phyloP scores from a whole-genome alignment of 331 rosid species.

The Cucumis variabilis region DNA sequence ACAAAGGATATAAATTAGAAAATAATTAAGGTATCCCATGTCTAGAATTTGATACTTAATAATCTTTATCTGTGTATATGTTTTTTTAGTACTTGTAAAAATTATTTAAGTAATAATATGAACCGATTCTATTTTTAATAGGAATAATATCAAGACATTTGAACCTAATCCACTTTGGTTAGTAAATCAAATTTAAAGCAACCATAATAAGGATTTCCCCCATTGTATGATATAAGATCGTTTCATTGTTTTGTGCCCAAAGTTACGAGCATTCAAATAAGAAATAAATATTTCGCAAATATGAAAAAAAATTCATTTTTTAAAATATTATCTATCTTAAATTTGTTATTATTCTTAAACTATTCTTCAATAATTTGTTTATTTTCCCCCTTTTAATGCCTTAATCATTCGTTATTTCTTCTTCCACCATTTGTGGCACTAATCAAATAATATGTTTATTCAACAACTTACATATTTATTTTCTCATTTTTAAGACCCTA shows the following conservation, averaged over 20 bases:
- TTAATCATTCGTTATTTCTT: too few species aligned
- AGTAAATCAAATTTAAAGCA: background rate
- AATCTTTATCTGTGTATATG: background rate
- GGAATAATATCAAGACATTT: background rate
- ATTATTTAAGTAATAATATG: background rate
- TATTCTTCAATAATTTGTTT: too few species aligned
- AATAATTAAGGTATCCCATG: background rate
- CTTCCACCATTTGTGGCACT: too few species aligned
- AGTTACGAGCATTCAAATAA: background rate
- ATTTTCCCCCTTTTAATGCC: too few species aligned
- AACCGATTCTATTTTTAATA: background rate
- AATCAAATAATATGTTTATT: too few species aligned
- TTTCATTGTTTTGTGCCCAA: constrained; percentile 15
- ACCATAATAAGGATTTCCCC: background rate
- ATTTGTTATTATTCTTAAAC: too few species aligned
- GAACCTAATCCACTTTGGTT: background rate
- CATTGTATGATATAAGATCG: background rate
- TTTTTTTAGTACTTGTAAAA: background rate
- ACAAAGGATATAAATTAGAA: background rate
- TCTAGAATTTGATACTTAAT: background rate
- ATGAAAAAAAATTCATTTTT: too few species aligned
- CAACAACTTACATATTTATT: too few species aligned
- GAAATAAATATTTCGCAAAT: background rate
- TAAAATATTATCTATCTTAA: too few species aligned
- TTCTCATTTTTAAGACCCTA: too few species aligned